These are phyloP conservation scores for Berkeleyomyces rouxiae DNA, from an alignment of 2,329 filamentous ascomycete genomes.

Conservation along the genomic window DNA sequence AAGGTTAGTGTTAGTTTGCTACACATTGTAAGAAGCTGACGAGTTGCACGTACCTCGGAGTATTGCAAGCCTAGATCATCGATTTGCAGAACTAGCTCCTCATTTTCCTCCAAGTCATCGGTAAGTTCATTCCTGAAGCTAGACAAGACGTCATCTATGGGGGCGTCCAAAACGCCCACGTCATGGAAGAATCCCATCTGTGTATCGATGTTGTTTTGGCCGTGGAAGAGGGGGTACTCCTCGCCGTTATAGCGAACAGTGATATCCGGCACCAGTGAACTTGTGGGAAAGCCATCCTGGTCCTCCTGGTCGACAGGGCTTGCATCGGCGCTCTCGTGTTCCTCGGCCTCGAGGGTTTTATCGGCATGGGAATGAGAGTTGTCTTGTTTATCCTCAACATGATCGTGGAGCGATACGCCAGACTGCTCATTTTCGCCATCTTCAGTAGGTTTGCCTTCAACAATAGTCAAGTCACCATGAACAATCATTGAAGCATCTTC, in stretches of 20 bases:
- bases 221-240: conserved; percentile 27
- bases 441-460: not conserved
- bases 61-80: conserved; percentile 37
- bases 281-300: conserved; percentile 10
- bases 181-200: conserved; percentile 31
- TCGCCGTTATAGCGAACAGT: conserved; percentile 29
- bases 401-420: conserved; percentile 9
- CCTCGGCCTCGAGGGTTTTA: conserved; percentile 14
- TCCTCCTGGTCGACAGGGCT: conserved; percentile 15
- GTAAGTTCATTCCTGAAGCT: conserved; percentile 30
- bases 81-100: conserved; percentile 35
- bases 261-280: conserved; percentile 20
- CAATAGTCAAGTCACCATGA: conserved; percentile 1
- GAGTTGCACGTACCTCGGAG: conserved; percentile 26
- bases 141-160: conserved; percentile 28
- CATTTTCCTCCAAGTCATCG: conserved; percentile 28
- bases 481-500: conserved; percentile 2
- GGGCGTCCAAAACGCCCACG: conserved; percentile 25
- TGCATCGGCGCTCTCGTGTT: conserved; percentile 9
- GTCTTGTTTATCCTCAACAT: conserved; percentile 14
- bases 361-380: conserved; percentile 16
- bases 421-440: conserved; percentile 15
- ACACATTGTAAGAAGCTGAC: not conserved
- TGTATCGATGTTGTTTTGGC: conserved; percentile 15
- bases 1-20: conserved; percentile 17